These are phyloP conservation scores for Globisporangium polare DNA, from an alignment of 352 stramenopile genomes.

Conservation along the genomic window DNA sequence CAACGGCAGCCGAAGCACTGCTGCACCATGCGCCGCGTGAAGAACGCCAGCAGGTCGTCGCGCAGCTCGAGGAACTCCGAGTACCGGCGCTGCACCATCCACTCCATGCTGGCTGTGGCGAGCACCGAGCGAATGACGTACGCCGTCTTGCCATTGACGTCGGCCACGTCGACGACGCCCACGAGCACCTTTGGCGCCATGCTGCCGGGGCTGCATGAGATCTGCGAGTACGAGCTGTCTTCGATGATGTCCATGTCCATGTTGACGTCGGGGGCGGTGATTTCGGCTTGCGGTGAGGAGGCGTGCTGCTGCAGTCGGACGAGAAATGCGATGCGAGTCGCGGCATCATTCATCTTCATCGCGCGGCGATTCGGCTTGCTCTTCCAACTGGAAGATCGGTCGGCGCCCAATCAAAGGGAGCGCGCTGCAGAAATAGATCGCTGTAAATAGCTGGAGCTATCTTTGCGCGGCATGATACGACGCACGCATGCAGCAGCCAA, in stretches of 20 bases:
- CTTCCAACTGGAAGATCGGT: background rate
- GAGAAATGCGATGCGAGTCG: background rate
- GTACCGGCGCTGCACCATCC: conserved; percentile 62
- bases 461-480: background rate
- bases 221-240: conserved; percentile 37
- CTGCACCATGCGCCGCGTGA: conserved; percentile 28
- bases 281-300: background rate
- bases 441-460: too few relatives aligned
- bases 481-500: too few relatives aligned
- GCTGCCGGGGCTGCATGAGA: conserved; percentile 43
- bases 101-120: conserved; percentile 36
- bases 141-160: conserved; percentile 23
- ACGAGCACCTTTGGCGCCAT: conserved; percentile 53
- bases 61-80: conserved; percentile 65
- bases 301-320: background rate
- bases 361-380: background rate
- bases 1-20: conserved; percentile 77
- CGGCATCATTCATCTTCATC: background rate
- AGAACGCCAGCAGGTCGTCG: conserved; percentile 50
- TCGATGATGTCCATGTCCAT: conserved; percentile 8
- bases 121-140: conserved; percentile 49
- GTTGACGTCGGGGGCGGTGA: background rate
- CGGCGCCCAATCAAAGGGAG: background rate
- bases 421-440: too few relatives aligned
- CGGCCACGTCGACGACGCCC: conserved; percentile 23